Evolutionary conservation across 768 basidiomycete genomes (phyloP).

Genomic region (Glaciozyma martinii): DNA sequence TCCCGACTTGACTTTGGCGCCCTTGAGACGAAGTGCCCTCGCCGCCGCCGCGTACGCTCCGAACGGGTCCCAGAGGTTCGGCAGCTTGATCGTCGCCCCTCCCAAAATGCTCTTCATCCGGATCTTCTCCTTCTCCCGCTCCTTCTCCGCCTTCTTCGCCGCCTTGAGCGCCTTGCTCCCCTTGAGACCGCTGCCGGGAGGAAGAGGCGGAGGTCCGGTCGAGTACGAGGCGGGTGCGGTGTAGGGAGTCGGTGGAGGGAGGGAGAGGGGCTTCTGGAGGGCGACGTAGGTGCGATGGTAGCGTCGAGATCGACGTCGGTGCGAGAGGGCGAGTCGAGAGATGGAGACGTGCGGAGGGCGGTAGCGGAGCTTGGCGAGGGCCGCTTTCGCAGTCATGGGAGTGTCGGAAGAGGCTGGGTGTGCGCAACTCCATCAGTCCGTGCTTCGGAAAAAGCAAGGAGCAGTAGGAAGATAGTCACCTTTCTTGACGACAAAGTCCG

Average conservation of each 20-base stretch:
- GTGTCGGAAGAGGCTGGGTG: slow-evolving; percentile 23
- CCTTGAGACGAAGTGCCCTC: not conserved
- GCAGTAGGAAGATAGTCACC: slow-evolving; percentile 8
- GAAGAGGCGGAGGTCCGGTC: slow-evolving; percentile 23
- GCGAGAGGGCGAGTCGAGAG: slow-evolving; percentile 2
- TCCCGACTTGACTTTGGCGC: slow-evolving; percentile 3
- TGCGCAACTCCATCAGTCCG: not conserved
- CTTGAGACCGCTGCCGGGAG: slow-evolving; percentile 26
- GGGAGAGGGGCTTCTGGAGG: slow-evolving; percentile 17
- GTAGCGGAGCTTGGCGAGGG: slow-evolving; percentile 27
- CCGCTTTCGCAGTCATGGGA: slow-evolving; percentile 28
- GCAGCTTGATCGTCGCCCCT: slow-evolving; percentile 3
- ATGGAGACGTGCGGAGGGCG: slow-evolving; percentile 28
- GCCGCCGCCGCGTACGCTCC: slow-evolving; percentile 14
- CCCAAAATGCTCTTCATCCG: slow-evolving; percentile 16
- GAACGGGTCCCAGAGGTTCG: slow-evolving; percentile 19
- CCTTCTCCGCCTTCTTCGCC: slow-evolving; percentile 27
- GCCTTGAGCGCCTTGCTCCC: slow-evolving; percentile 31
- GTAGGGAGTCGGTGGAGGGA: slow-evolving; percentile 11
- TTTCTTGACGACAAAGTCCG: slow-evolving; percentile 11
- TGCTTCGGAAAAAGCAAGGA: not conserved
- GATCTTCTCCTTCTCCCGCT: slow-evolving; percentile 29
- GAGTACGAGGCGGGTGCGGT: slow-evolving; percentile 18
- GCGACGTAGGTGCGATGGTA: not conserved
- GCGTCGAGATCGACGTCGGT: slow-evolving; percentile 10